Evolutionary conservation across 768 basidiomycete species (phyloP).

Genomic region (Multifurca ochricompacta): DNA sequence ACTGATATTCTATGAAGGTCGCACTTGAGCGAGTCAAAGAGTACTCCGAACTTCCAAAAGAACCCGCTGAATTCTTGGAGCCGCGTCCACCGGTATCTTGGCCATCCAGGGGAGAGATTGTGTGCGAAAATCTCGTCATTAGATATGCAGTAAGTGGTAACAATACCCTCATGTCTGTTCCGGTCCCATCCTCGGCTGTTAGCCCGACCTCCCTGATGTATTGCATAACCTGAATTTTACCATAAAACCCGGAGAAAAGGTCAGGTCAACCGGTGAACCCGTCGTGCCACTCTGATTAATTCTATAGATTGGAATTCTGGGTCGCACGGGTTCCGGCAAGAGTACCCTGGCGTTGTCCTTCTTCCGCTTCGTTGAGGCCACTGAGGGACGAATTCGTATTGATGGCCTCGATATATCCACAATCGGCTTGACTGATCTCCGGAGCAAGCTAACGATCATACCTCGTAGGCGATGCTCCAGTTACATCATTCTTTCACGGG

Average conservation of each 20-base stretch:
- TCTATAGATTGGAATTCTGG: constrained; percentile 57
- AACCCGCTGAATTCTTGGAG: constrained; percentile 79
- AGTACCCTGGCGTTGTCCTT: constrained; percentile 77
- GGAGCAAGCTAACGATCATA: constrained; percentile 69
- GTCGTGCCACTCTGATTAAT: neutral
- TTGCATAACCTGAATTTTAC: constrained; percentile 73
- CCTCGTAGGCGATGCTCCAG: constrained; percentile 41
- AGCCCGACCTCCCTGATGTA: constrained; percentile 85
- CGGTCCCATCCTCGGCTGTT: constrained; percentile 6
- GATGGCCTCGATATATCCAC: constrained; percentile 75
- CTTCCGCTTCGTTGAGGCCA: constrained; percentile 88
- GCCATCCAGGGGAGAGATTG: constrained; percentile 65
- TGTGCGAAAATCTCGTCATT: constrained; percentile 68
- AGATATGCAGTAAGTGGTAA: constrained; percentile 57
- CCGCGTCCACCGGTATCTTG: constrained; percentile 75
- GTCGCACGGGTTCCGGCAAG: constrained; percentile 63
- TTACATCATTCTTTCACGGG: neutral
- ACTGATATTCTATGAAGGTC: constrained; percentile 39
- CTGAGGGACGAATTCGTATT: constrained; percentile 62
- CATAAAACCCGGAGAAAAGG: constrained; percentile 70
- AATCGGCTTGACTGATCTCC: constrained; percentile 75
- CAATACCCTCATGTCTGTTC: neutral
- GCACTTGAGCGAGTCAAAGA: constrained; percentile 88
- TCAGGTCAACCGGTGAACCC: constrained; percentile 26
- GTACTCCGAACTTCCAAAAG: constrained; percentile 70